These are phyloP conservation scores for Microcera coccophila DNA, from an alignment of 2,329 filamentous ascomycete species.

Conservation along the genomic window DNA sequence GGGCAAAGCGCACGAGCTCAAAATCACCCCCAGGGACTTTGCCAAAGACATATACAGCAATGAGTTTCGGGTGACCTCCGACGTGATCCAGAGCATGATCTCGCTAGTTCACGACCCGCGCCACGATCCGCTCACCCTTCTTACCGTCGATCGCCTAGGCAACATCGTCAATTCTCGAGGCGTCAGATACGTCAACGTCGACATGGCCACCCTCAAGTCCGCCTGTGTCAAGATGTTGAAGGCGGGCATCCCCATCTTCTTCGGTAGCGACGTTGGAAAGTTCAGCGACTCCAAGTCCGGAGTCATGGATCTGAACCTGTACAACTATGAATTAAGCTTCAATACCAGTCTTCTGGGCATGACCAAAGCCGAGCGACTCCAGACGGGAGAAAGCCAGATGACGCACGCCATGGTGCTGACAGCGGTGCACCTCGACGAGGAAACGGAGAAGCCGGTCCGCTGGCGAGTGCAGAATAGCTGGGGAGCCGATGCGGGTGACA, in stretches of 20 bases:
- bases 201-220: conserved; percentile 66
- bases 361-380: conserved; percentile 70
- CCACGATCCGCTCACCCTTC: conserved; percentile 65
- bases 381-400: conserved; percentile 75
- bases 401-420: conserved; percentile 92
- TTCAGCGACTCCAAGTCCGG: conserved; percentile 65
- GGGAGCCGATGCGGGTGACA: conserved; percentile 64
- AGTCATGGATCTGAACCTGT: conserved; percentile 75
- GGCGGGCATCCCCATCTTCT: conserved; percentile 78
- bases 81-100: conserved; percentile 65
- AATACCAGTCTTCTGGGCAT: conserved; percentile 69
- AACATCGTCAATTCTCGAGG: conserved; percentile 75
- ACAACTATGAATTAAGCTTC: conserved; percentile 81
- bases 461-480: conserved; percentile 90
- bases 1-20: conserved; percentile 59
- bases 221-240: conserved; percentile 74
- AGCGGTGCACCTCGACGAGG: conserved; percentile 70
- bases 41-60: conserved; percentile 62
- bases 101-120: conserved; percentile 84
- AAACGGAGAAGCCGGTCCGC: conserved; percentile 59
- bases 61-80: conserved; percentile 55
- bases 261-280: conserved; percentile 84
- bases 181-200: conserved; percentile 79
- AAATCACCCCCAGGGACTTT: conserved; percentile 66
- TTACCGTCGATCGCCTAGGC: conserved; percentile 75